These are phyloP conservation scores for Ogataea kodamae DNA, from an alignment of 805 yeast genomes.

Conservation along the genomic window DNA sequence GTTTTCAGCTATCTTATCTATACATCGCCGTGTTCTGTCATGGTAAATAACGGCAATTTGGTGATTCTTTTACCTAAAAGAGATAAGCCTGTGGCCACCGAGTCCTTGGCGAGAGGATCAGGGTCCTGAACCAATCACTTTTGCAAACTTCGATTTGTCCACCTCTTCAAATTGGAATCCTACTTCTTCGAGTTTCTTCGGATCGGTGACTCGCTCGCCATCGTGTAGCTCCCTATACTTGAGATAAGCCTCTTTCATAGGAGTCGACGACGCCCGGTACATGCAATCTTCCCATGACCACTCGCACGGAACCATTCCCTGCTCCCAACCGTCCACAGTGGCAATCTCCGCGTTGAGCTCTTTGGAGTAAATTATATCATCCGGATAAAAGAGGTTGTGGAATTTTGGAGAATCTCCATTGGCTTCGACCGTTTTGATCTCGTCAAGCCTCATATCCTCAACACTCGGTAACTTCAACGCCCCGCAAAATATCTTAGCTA, in stretches of 20 bases:
- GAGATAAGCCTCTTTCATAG: slow-evolving; percentile 45
- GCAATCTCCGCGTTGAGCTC: slow-evolving; percentile 35
- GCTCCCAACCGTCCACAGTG: slow-evolving; percentile 26
- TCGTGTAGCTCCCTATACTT: slow-evolving; percentile 38
- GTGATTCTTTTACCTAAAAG: slow-evolving; percentile 2
- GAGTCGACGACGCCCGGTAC: slow-evolving; percentile 42
- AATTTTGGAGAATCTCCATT: slow-evolving; percentile 45
- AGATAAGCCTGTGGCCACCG: too few species aligned
- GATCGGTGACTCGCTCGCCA: slow-evolving; percentile 19
- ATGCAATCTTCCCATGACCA: slow-evolving; percentile 48
- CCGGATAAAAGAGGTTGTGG: slow-evolving; percentile 53
- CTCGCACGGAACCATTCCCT: slow-evolving; percentile 48
- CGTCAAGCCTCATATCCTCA: slow-evolving; percentile 45
- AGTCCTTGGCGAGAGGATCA: not conserved
- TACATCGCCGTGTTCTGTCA: not conserved
- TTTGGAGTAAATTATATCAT: slow-evolving; percentile 53
- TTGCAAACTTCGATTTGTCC: slow-evolving; percentile 8
- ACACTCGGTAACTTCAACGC: slow-evolving; percentile 48
- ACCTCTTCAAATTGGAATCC: slow-evolving; percentile 15
- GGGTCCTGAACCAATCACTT: not conserved
- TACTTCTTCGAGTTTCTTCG: slow-evolving; percentile 12
- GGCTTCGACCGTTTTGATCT: slow-evolving; percentile 34
- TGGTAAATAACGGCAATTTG: not conserved
- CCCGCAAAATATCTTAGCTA: slow-evolving; percentile 61
- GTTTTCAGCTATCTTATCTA: slow-evolving; percentile 2